A percentile compares a stretch with the other conserved stretches of the same genome.
phyloP scores from a whole-genome alignment of 495 filamentous ascomycete genomes.

The Filosporella fistucella region DNA sequence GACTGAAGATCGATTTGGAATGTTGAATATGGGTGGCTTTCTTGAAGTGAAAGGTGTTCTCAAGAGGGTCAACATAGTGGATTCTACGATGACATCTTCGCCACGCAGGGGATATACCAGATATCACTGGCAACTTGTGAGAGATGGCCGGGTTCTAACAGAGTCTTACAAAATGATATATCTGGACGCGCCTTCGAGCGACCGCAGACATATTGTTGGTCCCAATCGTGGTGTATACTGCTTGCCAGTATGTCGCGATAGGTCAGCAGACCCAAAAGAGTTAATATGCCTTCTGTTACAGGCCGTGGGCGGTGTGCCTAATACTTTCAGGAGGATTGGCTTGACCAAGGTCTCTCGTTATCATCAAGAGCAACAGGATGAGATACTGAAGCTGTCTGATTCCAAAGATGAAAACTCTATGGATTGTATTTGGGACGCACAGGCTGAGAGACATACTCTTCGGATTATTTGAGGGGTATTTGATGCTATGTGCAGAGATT shows the following conservation, averaged over 20 bases:
- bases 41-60: background rate
- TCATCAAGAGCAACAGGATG: background rate
- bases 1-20: constrained; percentile 4
- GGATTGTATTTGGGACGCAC: constrained; percentile 2
- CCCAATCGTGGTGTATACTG: constrained; percentile 2
- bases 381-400: background rate
- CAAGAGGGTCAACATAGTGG: constrained; percentile 2
- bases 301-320: background rate
- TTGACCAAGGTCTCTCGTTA: background rate
- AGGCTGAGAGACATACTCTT: background rate
- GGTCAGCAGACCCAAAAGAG: background rate
- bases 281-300: constrained; percentile 3
- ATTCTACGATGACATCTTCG: background rate
- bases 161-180: background rate
- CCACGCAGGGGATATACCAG: constrained; percentile 4
- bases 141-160: background rate
- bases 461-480: constrained; percentile 1
- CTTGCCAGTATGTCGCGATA: background rate
- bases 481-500: no score
- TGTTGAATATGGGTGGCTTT: constrained; percentile 1
- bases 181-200: background rate
- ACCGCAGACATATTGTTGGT: constrained; percentile 1
- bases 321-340: constrained; percentile 3
- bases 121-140: constrained; percentile 4
- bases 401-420: background rate